A percentile compares a stretch with the other conserved stretches of the same genome.
Evolutionary conservation across 2,329 filamentous ascomycete species (phyloP).

Genomic region (Aspergillus hortae): DNA sequence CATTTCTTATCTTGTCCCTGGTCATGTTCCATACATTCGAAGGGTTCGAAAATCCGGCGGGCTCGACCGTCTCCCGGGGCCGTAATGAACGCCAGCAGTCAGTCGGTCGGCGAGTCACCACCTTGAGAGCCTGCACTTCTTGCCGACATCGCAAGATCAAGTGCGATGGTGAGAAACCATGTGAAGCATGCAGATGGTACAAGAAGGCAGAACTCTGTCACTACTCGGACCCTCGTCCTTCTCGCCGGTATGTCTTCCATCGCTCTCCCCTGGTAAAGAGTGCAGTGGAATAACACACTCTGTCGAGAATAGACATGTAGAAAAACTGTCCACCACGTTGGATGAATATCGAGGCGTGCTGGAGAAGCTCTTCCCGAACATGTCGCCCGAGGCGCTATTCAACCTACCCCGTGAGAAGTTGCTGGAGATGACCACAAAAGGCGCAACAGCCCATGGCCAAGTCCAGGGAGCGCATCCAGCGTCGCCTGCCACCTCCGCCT

Average conservation of each 20-base stretch:
- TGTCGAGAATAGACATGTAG: conserved; percentile 34
- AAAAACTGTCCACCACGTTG: conserved; percentile 61
- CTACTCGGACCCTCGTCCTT: conserved; percentile 78
- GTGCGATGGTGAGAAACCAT: conserved; percentile 77
- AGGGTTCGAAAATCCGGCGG: conserved; percentile 35
- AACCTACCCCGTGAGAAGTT: conserved; percentile 58
- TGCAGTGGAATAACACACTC: conserved; percentile 10
- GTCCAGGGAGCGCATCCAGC: conserved; percentile 34
- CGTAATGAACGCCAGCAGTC: conserved; percentile 34
- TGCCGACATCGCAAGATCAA: conserved; percentile 80
- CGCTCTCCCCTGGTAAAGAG: neutral
- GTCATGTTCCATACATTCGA: conserved; percentile 43
- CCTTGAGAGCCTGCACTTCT: conserved; percentile 62
- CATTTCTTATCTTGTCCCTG: conserved; percentile 3
- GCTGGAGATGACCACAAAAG: conserved; percentile 49
- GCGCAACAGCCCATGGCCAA: conserved; percentile 10
- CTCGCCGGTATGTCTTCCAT: conserved; percentile 61
- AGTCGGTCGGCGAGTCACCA: conserved; percentile 34
- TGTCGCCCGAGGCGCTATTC: conserved; percentile 51
- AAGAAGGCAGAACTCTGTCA: conserved; percentile 74
- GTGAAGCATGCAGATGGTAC: conserved; percentile 78
- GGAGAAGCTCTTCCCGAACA: conserved; percentile 60
- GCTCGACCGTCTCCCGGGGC: conserved; percentile 25
- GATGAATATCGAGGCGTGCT: conserved; percentile 64
- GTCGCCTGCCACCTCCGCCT: conserved; percentile 48